A percentile compares a stretch with the other conserved stretches of the same genome.
Conservation (phyloP, 441 rosid species). For the Euphorbia celastroides region DNA sequence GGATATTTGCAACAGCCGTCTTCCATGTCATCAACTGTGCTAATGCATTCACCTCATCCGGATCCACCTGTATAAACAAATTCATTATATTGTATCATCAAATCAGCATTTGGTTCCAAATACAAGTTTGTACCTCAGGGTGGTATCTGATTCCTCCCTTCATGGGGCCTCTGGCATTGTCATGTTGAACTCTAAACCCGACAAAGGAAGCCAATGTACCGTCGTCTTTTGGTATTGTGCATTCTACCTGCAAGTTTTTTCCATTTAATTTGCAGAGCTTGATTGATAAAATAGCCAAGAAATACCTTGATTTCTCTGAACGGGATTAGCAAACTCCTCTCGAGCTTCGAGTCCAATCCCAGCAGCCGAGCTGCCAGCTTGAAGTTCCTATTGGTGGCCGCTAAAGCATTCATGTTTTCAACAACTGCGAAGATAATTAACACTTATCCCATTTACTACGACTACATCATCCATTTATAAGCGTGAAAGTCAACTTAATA, state of each 20-base stretch:
- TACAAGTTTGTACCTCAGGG: slow-evolving; percentile 55
- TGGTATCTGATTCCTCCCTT: slow-evolving; percentile 90
- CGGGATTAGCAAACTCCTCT: slow-evolving; percentile 75
- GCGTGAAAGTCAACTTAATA: neutral
- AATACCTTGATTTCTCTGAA: slow-evolving; percentile 82
- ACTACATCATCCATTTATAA: neutral
- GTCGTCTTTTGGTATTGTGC: slow-evolving; percentile 81
- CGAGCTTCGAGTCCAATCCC: slow-evolving; percentile 82
- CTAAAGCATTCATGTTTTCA: slow-evolving; percentile 70
- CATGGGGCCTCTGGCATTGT: slow-evolving; percentile 90
- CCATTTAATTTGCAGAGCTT: neutral
- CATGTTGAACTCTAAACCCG: slow-evolving; percentile 85
- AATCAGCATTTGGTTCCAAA: too few species aligned
- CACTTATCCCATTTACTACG: neutral
- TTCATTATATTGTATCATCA: too few species aligned
- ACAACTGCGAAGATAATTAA: slow-evolving; percentile 13
- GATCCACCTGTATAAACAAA: slow-evolving; percentile 62
- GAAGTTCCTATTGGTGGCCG: slow-evolving; percentile 83
- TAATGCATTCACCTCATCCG: slow-evolving; percentile 95
- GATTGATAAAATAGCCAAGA: neutral
- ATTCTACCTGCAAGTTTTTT: slow-evolving; percentile 58
- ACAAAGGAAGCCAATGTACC: slow-evolving; percentile 68
- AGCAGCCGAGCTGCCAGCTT: slow-evolving; percentile 71
- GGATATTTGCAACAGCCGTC: slow-evolving; percentile 98
- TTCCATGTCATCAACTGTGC: slow-evolving; percentile 99